Conservation (phyloP, 441 rosid species). For the Populus hybrid region DNA sequence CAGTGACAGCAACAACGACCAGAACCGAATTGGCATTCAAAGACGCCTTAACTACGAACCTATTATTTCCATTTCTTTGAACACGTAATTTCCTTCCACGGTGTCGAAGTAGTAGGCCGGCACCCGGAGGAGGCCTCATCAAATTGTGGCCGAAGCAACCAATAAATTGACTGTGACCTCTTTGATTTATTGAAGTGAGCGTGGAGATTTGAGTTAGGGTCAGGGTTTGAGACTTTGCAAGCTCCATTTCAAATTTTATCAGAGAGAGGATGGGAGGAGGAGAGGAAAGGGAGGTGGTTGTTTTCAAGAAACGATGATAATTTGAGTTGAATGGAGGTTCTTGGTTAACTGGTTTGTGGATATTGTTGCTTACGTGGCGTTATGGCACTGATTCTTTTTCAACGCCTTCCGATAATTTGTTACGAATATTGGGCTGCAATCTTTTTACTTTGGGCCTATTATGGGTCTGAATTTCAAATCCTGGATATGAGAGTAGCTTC, state of each 20-base stretch:
- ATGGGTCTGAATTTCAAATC: too few relatives aligned
- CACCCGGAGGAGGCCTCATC: constrained; percentile 42
- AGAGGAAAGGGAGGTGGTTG: neutral
- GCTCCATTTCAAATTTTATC: neutral
- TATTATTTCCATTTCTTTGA: constrained; percentile 30
- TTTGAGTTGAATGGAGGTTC: too few relatives aligned
- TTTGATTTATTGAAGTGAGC: neutral
- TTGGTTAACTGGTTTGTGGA: constrained; percentile 17
- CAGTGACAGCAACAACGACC: constrained; percentile 54
- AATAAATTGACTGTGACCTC: constrained; percentile 39
- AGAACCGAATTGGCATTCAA: constrained; percentile 40
- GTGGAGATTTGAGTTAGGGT: neutral
- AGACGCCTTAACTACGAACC: constrained; percentile 49
- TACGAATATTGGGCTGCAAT: too few relatives aligned
- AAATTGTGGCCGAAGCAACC: constrained; percentile 40
- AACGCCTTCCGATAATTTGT: too few relatives aligned
- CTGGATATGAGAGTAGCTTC: too few relatives aligned
- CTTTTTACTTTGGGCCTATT: too few relatives aligned
- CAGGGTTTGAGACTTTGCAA: neutral
- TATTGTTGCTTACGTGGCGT: constrained; percentile 30
- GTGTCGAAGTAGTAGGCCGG: constrained; percentile 25
- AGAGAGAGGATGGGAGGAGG: neutral
- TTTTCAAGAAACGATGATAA: too few relatives aligned
- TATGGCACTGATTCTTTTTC: neutral
- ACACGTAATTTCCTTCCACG: constrained; percentile 22